phyloP scores from a whole-genome alignment of 371 early-diverging fungal species.

The Saksenaea oblongispora region DNA sequence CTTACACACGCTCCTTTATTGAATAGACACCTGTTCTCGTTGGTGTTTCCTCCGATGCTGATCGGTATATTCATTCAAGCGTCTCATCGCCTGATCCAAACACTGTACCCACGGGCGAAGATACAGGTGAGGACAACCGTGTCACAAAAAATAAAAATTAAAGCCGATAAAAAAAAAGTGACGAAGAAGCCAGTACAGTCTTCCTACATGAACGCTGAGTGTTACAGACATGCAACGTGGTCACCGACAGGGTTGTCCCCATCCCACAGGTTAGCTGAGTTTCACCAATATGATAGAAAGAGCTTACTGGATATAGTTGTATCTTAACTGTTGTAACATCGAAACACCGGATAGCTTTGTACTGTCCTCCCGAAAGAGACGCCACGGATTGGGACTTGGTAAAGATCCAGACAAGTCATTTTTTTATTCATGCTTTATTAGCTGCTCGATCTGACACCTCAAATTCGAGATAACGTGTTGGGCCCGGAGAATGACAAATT shows the following conservation, averaged over 20 bases:
- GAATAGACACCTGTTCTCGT: conserved; percentile 32
- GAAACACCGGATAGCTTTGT: conserved; percentile 30
- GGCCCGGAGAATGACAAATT: neutral
- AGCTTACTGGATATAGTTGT: conserved; percentile 17
- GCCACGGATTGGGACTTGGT: conserved; percentile 26
- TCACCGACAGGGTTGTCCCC: conserved; percentile 27
- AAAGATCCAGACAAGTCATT: neutral
- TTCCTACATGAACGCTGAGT: conserved; percentile 20
- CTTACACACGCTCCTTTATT: neutral
- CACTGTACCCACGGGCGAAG: neutral
- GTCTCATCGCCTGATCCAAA: neutral
- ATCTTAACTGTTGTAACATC: conserved; percentile 35
- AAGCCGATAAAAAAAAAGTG: conserved; percentile 5
- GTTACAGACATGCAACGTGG: conserved; percentile 32
- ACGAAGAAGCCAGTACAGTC: conserved; percentile 13
- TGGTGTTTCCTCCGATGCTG: conserved; percentile 26
- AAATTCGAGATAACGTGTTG: conserved; percentile 7
- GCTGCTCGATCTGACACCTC: conserved; percentile 20
- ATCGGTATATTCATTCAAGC: conserved; percentile 19
- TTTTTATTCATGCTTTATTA: neutral
- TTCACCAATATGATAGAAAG: neutral
- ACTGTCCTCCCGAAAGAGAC: neutral
- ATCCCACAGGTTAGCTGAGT: conserved; percentile 19
- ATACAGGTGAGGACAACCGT: neutral
- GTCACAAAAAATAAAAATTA: neutral